Percentiles rank a stretch among this genome's conserved stretches.
phyloP scores from a whole-genome alignment of 495 filamentous ascomycete genomes.

The Aspergillus biplanus region DNA sequence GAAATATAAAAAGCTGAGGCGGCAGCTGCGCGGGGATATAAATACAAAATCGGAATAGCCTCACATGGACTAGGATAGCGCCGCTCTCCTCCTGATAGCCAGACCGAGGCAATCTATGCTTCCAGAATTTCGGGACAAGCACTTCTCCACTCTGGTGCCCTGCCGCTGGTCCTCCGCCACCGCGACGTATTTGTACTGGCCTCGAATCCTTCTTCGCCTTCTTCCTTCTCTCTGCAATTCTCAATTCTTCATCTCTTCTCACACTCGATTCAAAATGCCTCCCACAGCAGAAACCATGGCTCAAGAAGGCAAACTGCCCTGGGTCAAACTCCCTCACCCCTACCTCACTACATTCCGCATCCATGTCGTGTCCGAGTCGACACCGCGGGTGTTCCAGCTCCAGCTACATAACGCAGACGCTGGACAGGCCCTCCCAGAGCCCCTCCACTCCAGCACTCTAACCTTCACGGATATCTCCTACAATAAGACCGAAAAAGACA shows the following conservation, averaged over 20 bases:
- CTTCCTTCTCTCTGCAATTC: background rate
- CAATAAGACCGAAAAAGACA: conserved; percentile 24
- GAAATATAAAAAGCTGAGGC: too few relatives aligned
- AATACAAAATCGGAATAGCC: background rate
- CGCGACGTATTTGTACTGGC: conserved; percentile 13
- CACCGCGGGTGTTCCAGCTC: conserved; percentile 30
- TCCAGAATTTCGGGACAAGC: background rate
- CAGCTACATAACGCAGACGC: conserved; percentile 29
- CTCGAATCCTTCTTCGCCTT: background rate
- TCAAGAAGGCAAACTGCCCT: conserved; percentile 15
- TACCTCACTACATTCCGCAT: conserved; percentile 39
- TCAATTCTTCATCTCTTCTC: background rate
- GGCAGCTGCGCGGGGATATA: background rate
- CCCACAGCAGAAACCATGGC: background rate
- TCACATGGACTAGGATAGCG: background rate
- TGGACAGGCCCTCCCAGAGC: conserved; percentile 33
- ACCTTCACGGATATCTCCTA: conserved; percentile 38
- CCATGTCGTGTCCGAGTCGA: conserved; percentile 27
- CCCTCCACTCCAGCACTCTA: conserved; percentile 37
- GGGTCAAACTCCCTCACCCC: conserved; percentile 32
- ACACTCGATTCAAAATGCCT: background rate
- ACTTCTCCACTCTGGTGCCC: conserved; percentile 1
- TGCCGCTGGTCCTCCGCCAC: background rate
- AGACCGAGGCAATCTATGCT: too few relatives aligned
- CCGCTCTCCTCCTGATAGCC: too few relatives aligned